phyloP scores from a whole-genome alignment of 2,329 filamentous ascomycete genomes.

The Xylariaceae sp. region DNA sequence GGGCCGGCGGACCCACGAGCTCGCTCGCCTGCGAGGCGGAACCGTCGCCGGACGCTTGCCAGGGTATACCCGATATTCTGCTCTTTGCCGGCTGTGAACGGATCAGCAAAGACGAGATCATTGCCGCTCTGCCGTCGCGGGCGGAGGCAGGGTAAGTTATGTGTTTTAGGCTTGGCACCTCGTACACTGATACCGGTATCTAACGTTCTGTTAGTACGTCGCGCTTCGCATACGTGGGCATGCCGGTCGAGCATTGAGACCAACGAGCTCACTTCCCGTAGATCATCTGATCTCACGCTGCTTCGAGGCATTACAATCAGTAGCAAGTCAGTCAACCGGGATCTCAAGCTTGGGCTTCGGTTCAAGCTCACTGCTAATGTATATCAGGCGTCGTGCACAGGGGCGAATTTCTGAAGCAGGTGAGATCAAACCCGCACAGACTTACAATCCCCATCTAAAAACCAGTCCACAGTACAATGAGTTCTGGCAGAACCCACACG shows the following conservation, averaged over 20 bases:
- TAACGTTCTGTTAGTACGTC: too few species aligned
- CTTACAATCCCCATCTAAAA: slow-evolving; percentile 1
- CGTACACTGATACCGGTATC: too few species aligned
- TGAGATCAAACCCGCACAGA: slow-evolving; percentile 1
- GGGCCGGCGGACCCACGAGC: slow-evolving; percentile 1
- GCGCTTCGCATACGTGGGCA: too few species aligned
- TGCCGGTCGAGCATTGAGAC: too few species aligned
- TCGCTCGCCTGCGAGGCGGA: background rate
- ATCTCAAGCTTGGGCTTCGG: too few species aligned
- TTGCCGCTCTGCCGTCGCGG: slow-evolving; percentile 26
- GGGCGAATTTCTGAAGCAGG: slow-evolving; percentile 21
- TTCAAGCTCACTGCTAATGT: too few species aligned
- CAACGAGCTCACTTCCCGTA: too few species aligned
- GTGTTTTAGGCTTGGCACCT: too few species aligned
- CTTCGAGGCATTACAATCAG: too few species aligned
- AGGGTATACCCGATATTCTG: slow-evolving; percentile 3
- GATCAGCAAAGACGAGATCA: slow-evolving; percentile 22
- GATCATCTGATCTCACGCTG: too few species aligned
- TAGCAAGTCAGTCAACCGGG: too few species aligned
- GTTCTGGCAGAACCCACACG: slow-evolving; percentile 34
- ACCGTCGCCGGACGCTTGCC: background rate
- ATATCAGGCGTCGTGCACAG: slow-evolving; percentile 22
- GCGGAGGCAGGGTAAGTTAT: slow-evolving; percentile 22
- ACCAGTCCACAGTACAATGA: slow-evolving; percentile 28
- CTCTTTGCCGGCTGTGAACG: slow-evolving; percentile 25